Percentiles rank a stretch among this genome's conserved stretches.
phyloP scores from a whole-genome alignment of 2,329 filamentous ascomycete genomes.

The Chrysoporthe puriensis region DNA sequence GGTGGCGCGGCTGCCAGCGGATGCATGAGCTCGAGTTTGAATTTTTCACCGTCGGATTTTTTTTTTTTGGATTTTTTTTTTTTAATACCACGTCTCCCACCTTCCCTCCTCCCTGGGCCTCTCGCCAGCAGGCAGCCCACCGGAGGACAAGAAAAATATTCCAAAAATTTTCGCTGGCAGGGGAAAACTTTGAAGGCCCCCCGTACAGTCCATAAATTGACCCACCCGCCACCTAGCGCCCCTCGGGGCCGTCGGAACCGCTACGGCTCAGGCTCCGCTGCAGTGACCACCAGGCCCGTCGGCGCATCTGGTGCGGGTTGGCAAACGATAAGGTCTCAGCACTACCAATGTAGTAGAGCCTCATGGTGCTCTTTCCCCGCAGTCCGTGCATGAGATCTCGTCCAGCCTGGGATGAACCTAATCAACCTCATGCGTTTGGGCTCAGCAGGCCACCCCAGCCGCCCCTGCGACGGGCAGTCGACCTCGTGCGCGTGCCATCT shows the following conservation, averaged over 20 bases:
- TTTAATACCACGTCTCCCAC: neutral
- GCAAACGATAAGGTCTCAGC: too few relatives aligned
- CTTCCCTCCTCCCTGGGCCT: neutral
- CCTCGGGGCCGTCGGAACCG: neutral
- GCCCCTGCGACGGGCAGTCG: too few relatives aligned
- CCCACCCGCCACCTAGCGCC: neutral
- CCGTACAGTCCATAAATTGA: neutral
- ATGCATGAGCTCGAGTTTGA: neutral
- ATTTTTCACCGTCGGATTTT: neutral
- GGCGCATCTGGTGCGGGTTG: too few relatives aligned
- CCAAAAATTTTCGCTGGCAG: too few relatives aligned
- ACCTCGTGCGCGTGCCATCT: too few relatives aligned
- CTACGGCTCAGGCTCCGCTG: neutral
- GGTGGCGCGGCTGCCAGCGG: conserved; percentile 12
- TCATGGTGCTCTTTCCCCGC: neutral
- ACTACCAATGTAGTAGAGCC: neutral
- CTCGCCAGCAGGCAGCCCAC: neutral
- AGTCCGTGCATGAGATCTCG: too few relatives aligned
- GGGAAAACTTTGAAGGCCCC: neutral
- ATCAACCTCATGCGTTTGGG: too few relatives aligned
- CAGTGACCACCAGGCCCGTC: too few relatives aligned
- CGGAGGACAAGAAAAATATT: too few relatives aligned
- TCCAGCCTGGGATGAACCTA: neutral
- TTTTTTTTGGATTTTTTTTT: neutral
- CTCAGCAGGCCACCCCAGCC: too few relatives aligned